Evolutionary conservation across 495 filamentous ascomycete species (phyloP), one percentile per base, ranked within the genome.

Genomic region (Aspergillus heteromorphus): DNA sequence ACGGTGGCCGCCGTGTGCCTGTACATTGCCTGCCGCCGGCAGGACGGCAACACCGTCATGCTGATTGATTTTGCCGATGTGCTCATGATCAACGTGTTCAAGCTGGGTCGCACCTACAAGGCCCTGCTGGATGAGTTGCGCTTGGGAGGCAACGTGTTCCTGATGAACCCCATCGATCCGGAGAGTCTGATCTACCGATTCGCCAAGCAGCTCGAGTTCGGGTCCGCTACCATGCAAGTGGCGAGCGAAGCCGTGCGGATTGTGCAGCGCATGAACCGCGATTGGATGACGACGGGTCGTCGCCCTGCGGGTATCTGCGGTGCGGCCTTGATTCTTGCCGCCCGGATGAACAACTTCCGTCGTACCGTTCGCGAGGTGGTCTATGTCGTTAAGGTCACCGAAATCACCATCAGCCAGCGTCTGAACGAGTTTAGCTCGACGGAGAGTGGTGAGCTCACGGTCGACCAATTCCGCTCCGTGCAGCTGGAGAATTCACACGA

Each of bases 331-430:
- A 89, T 98, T 58, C 83, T 98, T 58, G 95, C 93, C 18, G 91
- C 93, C 9, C 87, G 95, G 29, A 96, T 96, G 84, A 95, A 96
- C 76, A 97, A 97, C 68, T 97, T 92, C 67, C 85, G 92, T 34
- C 86, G 93, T 17, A 93, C 89, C 0, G 83, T 95, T 6, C 80
- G 90, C 21, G 93, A 98, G 71, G 86, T 97, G 10, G 93, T 97
- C 25, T 97, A 95, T 62, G 84, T 96, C 16, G 95, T 96, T 54
- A 96, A 96, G 60, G 92, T 97, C 25, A 90, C 91, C 9, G 92
- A 95, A 60, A 75, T 87, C 27, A 98, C 93, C 3, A 88, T 98
- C 58, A 84, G 86, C 52, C 87, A 92, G 59, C 88, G 93, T 53
- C 77, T 98, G 30, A 84, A 87, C 20, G 93, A 98, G 61, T 98